phyloP scores from a whole-genome alignment of 2,329 filamentous ascomycete genomes.

The Aspergillus sojae region DNA sequence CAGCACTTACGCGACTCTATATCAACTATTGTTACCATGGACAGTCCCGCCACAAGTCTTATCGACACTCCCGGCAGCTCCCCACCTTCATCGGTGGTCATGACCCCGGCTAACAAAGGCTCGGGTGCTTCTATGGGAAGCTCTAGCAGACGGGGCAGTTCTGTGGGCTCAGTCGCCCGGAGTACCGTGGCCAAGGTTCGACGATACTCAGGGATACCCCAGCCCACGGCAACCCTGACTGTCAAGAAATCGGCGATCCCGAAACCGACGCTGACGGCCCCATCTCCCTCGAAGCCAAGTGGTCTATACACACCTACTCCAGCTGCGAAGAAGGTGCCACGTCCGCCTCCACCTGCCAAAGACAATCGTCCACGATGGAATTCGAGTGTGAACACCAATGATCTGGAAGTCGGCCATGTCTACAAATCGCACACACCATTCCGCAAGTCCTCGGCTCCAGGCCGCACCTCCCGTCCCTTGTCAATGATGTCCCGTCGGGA shows the following conservation, averaged over 20 bases:
- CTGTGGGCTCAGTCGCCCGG: constrained; percentile 44
- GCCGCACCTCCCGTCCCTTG: constrained; percentile 37
- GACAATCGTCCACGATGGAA: constrained; percentile 74
- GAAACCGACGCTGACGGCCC: constrained; percentile 35
- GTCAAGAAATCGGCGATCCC: constrained; percentile 42
- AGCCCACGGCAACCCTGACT: constrained; percentile 32
- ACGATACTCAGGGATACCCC: constrained; percentile 54
- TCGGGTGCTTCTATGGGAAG: constrained; percentile 47
- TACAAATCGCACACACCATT: constrained; percentile 68
- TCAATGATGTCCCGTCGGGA: constrained; percentile 48
- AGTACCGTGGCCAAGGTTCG: constrained; percentile 43
- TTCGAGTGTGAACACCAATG: constrained; percentile 64
- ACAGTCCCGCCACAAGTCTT: constrained; percentile 71
- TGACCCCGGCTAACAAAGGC: constrained; percentile 56
- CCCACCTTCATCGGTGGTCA: constrained; percentile 66
- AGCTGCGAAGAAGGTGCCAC: constrained; percentile 43
- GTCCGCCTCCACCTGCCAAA: constrained; percentile 40
- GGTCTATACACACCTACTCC: constrained; percentile 57
- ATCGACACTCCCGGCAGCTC: constrained; percentile 73
- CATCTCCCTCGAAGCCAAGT: constrained; percentile 40
- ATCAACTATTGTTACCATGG: constrained; percentile 85
- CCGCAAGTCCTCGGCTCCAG: constrained; percentile 36
- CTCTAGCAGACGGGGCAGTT: constrained; percentile 52
- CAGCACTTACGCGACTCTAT: constrained; percentile 89
- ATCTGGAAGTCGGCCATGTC: constrained; percentile 70